Conservation (phyloP, 352 stramenopile genomes). For the Elongisporangium prolatum region DNA sequence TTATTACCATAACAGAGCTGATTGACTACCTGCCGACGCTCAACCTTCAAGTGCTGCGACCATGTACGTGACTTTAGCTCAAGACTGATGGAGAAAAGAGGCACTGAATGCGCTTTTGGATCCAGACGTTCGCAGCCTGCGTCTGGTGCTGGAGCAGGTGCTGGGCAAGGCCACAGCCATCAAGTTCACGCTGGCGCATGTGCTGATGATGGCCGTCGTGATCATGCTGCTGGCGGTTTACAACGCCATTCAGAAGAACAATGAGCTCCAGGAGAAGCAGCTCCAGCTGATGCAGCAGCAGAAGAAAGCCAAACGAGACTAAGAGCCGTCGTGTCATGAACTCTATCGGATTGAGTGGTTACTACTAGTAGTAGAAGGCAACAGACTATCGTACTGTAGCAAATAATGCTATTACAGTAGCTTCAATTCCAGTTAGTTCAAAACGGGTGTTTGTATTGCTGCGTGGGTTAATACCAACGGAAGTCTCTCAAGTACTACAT, state of each 20-base stretch:
- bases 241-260: slow-evolving; percentile 71
- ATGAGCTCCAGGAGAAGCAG: slow-evolving; percentile 66
- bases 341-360: too few relatives aligned
- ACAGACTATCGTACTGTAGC: too few relatives aligned
- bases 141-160: slow-evolving; percentile 63
- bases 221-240: slow-evolving; percentile 73
- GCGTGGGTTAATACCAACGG: neutral
- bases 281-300: slow-evolving; percentile 36
- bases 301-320: slow-evolving; percentile 40
- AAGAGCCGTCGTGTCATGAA: too few relatives aligned
- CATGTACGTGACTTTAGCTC: too few relatives aligned
- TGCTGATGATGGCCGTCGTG: slow-evolving; percentile 76
- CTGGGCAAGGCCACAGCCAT: slow-evolving; percentile 71
- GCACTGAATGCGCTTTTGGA: slow-evolving; percentile 5
- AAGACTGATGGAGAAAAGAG: slow-evolving; percentile 1
- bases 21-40: slow-evolving; percentile 68
- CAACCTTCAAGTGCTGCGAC: slow-evolving; percentile 43
- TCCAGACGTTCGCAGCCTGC: slow-evolving; percentile 63
- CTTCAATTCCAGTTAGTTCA: too few relatives aligned
- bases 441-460: neutral
- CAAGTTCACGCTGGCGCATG: slow-evolving; percentile 80
- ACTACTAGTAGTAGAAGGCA: too few relatives aligned
- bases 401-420: too few relatives aligned
- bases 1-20: slow-evolving; percentile 27
- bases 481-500: too few relatives aligned